phyloP scores from a whole-genome alignment of 768 basidiomycete species.

The Infundibulicybe gibba region DNA sequence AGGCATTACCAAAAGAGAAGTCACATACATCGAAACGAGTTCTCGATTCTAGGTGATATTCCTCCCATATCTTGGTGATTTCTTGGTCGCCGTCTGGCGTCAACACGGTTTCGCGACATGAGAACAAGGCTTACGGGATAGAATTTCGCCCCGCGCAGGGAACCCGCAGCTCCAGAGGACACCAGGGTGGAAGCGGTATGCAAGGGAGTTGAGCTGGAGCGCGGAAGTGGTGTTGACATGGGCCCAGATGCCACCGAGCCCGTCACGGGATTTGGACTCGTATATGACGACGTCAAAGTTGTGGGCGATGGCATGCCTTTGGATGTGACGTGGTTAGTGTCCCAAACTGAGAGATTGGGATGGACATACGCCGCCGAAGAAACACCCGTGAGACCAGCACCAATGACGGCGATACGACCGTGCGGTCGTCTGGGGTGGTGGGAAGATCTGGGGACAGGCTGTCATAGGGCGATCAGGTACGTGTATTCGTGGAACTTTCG shows the following conservation, averaged over 20 bases:
- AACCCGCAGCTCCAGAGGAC: conserved; percentile 40
- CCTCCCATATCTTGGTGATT: conserved; percentile 39
- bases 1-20: not conserved
- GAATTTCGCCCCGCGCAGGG: conserved; percentile 47
- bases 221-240: conserved; percentile 48
- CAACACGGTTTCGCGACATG: not conserved
- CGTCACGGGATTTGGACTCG: conserved; percentile 27
- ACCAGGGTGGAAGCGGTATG: conserved; percentile 49
- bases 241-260: conserved; percentile 48
- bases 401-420: conserved; percentile 46
- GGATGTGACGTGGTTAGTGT: not conserved
- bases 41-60: conserved; percentile 42
- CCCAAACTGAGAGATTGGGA: not conserved
- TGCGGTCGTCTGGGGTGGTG: conserved; percentile 23
- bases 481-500: not conserved
- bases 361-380: conserved; percentile 44
- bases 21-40: conserved; percentile 38
- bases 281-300: conserved; percentile 51
- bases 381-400: conserved; percentile 48
- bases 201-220: conserved; percentile 45
- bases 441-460: conserved; percentile 19
- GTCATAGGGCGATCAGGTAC: not conserved
- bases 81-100: conserved; percentile 23
- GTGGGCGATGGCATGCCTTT: conserved; percentile 41
- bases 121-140: conserved; percentile 25